Conservation (phyloP, 352 stramenopile species). For the Saprolegnia parasitica region DNA sequence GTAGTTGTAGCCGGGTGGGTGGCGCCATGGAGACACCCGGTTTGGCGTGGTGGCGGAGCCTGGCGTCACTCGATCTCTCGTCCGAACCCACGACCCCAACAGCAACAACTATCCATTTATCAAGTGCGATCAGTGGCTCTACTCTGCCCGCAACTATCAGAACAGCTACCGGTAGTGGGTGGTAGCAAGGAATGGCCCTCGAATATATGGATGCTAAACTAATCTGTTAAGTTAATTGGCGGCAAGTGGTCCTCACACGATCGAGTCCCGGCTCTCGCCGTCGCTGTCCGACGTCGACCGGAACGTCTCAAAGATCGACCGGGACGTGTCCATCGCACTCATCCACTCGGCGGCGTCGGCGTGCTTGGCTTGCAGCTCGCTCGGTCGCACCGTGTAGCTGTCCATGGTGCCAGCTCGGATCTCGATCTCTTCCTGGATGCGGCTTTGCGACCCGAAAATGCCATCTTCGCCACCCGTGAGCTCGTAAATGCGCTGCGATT, state of each 20-base stretch:
- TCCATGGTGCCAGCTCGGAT: neutral
- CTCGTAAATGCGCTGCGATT: conserved; percentile 5
- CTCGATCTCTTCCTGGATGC: neutral
- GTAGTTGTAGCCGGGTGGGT: too few species aligned
- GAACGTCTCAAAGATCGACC: conserved; percentile 22
- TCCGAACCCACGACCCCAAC: too few species aligned
- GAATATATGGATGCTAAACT: neutral
- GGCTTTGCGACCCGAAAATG: neutral
- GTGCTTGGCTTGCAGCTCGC: neutral
- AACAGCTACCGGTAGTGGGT: too few species aligned
- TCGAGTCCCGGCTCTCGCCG: conserved; percentile 1
- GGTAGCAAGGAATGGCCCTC: neutral
- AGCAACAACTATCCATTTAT: too few species aligned
- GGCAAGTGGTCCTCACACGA: neutral
- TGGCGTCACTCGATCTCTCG: too few species aligned
- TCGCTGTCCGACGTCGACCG: neutral
- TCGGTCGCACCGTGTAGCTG: neutral
- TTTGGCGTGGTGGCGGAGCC: too few species aligned
- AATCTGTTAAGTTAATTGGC: neutral
- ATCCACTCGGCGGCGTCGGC: conserved; percentile 15
- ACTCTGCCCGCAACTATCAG: too few species aligned
- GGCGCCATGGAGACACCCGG: too few species aligned
- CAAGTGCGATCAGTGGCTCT: too few species aligned
- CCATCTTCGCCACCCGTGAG: neutral
- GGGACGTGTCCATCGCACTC: conserved; percentile 20